A percentile compares a stretch with the other conserved stretches of the same genome.
Conservation (phyloP, 495 filamentous ascomycete species). For the Talaromyces proteolyticus region DNA sequence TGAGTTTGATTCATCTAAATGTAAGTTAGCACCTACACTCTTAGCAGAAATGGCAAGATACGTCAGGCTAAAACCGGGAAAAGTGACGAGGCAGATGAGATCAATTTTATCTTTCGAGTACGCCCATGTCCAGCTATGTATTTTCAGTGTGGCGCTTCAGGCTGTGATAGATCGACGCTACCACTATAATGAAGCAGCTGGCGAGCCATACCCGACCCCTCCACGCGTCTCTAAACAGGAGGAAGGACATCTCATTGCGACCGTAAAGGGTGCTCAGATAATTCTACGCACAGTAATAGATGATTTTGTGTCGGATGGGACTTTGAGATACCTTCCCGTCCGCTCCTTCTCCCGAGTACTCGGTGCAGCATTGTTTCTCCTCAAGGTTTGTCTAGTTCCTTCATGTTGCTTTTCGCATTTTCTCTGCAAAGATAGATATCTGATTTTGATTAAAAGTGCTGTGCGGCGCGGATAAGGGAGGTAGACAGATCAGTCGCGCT, state of each 20-base stretch:
- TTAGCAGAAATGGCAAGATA: too few species aligned
- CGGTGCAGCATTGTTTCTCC: conserved; percentile 77
- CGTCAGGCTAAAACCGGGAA: too few species aligned
- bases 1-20: conserved; percentile 54
- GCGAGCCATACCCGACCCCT: conserved; percentile 16
- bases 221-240: conserved; percentile 28
- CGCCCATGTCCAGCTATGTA: conserved; percentile 64
- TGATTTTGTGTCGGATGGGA: conserved; percentile 61
- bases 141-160: conserved; percentile 75
- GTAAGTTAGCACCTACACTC: conserved; percentile 1
- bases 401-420: background rate
- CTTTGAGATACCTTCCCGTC: conserved; percentile 74
- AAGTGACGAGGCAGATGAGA: conserved; percentile 58
- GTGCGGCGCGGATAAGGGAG: conserved; percentile 70
- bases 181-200: conserved; percentile 28
- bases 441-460: conserved; percentile 51
- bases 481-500: conserved; percentile 63
- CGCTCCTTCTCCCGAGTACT: conserved; percentile 81
- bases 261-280: conserved; percentile 69
- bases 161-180: conserved; percentile 71
- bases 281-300: conserved; percentile 72
- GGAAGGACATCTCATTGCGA: conserved; percentile 63
- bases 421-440: too few species aligned
- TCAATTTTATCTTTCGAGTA: conserved; percentile 73
- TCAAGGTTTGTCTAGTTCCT: conserved; percentile 35